Percentiles rank a stretch among this genome's conserved stretches.
Evolutionary conservation across 306 rosid species (phyloP).

Genomic region (Aeschynomene evenia): DNA sequence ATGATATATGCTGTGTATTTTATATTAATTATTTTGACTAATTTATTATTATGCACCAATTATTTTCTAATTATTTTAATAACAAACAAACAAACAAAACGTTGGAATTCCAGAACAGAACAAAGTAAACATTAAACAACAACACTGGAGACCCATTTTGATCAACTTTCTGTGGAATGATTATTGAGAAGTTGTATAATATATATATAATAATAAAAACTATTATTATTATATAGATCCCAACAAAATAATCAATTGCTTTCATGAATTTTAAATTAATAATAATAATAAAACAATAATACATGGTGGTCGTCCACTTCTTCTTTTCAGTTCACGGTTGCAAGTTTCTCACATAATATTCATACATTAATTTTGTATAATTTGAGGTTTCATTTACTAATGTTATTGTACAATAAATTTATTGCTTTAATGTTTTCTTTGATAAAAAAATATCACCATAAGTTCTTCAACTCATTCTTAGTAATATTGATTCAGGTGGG

Average conservation of each 20-base stretch:
- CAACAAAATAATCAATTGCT: slow-evolving; percentile 3
- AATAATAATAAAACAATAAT: neutral
- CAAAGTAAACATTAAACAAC: neutral
- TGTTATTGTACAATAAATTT: neutral
- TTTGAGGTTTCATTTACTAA: neutral
- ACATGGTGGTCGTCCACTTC: neutral
- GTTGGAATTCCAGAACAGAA: neutral
- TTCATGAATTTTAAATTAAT: neutral
- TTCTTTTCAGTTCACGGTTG: slow-evolving; percentile 4
- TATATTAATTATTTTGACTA: too few species aligned
- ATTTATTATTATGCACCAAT: too few species aligned
- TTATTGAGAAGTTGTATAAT: neutral
- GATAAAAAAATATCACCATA: neutral
- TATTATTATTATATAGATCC: too few species aligned
- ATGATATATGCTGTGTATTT: too few species aligned
- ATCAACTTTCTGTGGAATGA: slow-evolving; percentile 12
- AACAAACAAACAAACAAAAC: neutral
- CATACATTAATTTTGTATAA: neutral
- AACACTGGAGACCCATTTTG: neutral
- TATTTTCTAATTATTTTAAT: too few species aligned
- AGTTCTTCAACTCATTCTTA: neutral
- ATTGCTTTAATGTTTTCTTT: neutral
- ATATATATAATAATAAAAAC: too few species aligned
- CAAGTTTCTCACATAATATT: neutral
- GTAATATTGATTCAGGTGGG: too few species aligned